Evolutionary conservation across 2,329 filamentous ascomycete genomes (phyloP).

Genomic region (Neonectria neomacrospora): DNA sequence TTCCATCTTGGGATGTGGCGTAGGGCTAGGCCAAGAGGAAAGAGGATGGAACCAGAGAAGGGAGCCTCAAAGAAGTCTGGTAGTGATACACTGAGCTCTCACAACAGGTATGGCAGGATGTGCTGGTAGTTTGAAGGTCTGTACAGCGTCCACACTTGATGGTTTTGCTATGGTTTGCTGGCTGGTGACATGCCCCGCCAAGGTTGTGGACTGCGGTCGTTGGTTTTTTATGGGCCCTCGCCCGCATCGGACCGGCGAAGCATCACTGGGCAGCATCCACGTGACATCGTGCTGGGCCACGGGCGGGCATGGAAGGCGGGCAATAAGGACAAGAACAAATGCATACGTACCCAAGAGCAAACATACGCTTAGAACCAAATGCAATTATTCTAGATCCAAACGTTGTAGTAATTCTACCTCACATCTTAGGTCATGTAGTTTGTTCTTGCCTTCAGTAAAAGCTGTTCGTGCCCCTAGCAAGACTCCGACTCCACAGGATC

Average conservation of each 20-base stretch:
- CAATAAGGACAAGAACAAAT: no score
- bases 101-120: constrained; percentile 6
- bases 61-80: neutral
- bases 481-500: no score
- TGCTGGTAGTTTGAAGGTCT: constrained; percentile 11
- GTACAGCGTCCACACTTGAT: constrained; percentile 9
- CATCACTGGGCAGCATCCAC: neutral
- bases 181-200: constrained; percentile 38
- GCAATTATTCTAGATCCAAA: no score
- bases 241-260: constrained; percentile 26
- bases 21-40: constrained; percentile 6
- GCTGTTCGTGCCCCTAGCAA: no score
- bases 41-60: neutral
- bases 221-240: constrained; percentile 43
- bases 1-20: constrained; percentile 71
- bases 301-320: no score
- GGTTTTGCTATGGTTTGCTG: constrained; percentile 33
- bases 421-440: no score
- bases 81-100: neutral
- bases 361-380: no score
- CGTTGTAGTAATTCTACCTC: no score
- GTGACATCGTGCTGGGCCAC: no score
- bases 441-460: no score
- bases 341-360: no score
- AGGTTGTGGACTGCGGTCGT: constrained; percentile 33